Percentiles rank a stretch among this genome's conserved stretches.
These are phyloP conservation scores for Globomyces sp. DNA, from an alignment of 371 early-diverging fungal genomes.

Conservation along the genomic window DNA sequence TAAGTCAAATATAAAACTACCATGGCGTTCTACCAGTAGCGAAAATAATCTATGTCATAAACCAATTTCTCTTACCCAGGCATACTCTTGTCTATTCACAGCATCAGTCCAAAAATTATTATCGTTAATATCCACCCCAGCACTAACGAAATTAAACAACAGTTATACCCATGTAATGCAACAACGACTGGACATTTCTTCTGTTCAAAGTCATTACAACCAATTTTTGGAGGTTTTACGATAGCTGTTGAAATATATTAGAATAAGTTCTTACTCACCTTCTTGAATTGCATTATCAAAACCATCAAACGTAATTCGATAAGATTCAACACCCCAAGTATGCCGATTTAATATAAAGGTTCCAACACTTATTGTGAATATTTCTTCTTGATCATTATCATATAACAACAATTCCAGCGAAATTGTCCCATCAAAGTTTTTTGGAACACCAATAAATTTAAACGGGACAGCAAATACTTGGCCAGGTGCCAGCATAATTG, in stretches of 20 bases:
- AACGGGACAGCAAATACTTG: slow-evolving; percentile 42
- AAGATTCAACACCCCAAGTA: slow-evolving; percentile 41
- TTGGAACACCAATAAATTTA: slow-evolving; percentile 22
- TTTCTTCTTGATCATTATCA: slow-evolving; percentile 21
- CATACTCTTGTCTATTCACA: slow-evolving; percentile 44
- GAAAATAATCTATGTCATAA: neutral
- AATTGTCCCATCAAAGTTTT: slow-evolving; percentile 9
- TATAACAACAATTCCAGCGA: slow-evolving; percentile 25
- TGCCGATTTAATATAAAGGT: slow-evolving; percentile 12
- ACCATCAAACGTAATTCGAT: slow-evolving; percentile 63
- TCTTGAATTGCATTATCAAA: slow-evolving; percentile 66
- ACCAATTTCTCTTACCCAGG: slow-evolving; percentile 41
- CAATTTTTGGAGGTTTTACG: slow-evolving; percentile 50
- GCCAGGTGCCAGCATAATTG: slow-evolving; percentile 43
- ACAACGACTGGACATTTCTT: slow-evolving; percentile 56
- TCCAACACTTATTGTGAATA: slow-evolving; percentile 26
- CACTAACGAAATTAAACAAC: slow-evolving; percentile 22
- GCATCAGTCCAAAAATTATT: slow-evolving; percentile 57
- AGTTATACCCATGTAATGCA: slow-evolving; percentile 61
- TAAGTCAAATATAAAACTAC: slow-evolving; percentile 16
- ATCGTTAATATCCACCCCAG: slow-evolving; percentile 54
- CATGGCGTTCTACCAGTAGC: neutral
- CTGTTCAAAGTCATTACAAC: slow-evolving; percentile 29
- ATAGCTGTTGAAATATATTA: slow-evolving; percentile 18
- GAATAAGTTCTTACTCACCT: neutral